Percentiles rank a stretch among this genome's conserved stretches.
Conservation (phyloP, 768 basidiomycete genomes). For the Steccherinum ochraceum region DNA sequence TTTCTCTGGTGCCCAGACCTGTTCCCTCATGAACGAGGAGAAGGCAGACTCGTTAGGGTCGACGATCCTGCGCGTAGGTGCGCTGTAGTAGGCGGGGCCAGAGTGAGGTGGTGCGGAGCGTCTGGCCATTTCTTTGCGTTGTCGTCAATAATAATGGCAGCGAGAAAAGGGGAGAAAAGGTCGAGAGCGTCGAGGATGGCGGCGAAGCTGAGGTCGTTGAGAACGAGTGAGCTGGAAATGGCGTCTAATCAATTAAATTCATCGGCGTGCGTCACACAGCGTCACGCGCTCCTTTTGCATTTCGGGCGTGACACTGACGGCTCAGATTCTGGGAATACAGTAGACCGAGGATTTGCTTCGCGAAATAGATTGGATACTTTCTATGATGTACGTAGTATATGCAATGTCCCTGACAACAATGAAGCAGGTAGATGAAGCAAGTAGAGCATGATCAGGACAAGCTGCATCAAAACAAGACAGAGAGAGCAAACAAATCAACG, state of each 20-base stretch:
- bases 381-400: neutral
- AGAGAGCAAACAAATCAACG: neutral
- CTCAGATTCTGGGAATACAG: no score
- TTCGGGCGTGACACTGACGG: no score
- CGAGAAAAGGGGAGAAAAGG: no score
- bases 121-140: constrained; percentile 52
- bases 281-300: no score
- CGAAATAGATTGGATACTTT: no score
- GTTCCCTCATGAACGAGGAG: constrained; percentile 46
- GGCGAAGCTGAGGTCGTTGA: neutral
- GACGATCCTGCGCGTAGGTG: constrained; percentile 32
- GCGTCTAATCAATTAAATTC: neutral
- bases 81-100: constrained; percentile 47
- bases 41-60: constrained; percentile 64
- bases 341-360: no score
- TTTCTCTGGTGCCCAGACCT: constrained; percentile 71
- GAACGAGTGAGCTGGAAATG: neutral
- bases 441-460: neutral
- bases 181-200: neutral
- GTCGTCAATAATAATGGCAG: no score
- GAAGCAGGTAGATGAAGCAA: neutral
- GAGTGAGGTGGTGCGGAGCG: constrained; percentile 53
- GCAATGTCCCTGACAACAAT: neutral
- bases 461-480: neutral
- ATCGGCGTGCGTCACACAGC: no score